A percentile compares a stretch with the other conserved stretches of the same genome.
Evolutionary conservation across 2,329 filamentous ascomycete genomes (phyloP).

Genomic region (Samsoniella hepiali): DNA sequence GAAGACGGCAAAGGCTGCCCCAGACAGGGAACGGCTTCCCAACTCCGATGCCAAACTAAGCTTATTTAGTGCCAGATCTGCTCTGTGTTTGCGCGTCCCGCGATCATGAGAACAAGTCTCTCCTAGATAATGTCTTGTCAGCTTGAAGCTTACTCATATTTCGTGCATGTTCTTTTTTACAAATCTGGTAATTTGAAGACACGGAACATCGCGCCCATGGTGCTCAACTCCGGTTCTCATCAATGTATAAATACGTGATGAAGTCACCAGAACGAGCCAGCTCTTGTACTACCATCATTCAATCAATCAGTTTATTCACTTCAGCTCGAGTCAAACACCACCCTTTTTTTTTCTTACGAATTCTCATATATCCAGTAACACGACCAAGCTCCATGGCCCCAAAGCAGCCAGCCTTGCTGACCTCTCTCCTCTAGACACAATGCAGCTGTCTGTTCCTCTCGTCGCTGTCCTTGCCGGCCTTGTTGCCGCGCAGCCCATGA

Average conservation of each 20-base stretch:
- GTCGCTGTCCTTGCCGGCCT: slow-evolving; percentile 3
- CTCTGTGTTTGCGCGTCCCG: not conserved
- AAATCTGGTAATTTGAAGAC: not conserved
- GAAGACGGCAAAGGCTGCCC: not conserved
- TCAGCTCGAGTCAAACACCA: not conserved
- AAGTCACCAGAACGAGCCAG: not conserved
- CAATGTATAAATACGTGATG: not conserved
- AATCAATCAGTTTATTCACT: not conserved
- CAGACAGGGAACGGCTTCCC: not conserved
- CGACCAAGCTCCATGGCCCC: too few species aligned
- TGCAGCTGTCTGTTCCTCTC: slow-evolving; percentile 7
- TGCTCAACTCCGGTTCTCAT: not conserved
- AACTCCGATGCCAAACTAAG: slow-evolving; percentile 8
- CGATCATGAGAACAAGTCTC: not conserved
- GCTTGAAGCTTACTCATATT: slow-evolving; percentile 3
- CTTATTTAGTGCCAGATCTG: slow-evolving; percentile 2
- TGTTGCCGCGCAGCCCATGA: not conserved
- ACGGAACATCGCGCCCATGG: not conserved
- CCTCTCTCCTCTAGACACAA: not conserved
- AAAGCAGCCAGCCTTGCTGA: not conserved
- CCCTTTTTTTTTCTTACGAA: too few species aligned
- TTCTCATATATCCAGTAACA: not conserved
- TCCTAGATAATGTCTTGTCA: not conserved
- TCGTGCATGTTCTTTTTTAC: slow-evolving; percentile 1
- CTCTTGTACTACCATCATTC: not conserved